phyloP scores from a whole-genome alignment of 495 filamentous ascomycete species.

The Neurospora sp. region DNA sequence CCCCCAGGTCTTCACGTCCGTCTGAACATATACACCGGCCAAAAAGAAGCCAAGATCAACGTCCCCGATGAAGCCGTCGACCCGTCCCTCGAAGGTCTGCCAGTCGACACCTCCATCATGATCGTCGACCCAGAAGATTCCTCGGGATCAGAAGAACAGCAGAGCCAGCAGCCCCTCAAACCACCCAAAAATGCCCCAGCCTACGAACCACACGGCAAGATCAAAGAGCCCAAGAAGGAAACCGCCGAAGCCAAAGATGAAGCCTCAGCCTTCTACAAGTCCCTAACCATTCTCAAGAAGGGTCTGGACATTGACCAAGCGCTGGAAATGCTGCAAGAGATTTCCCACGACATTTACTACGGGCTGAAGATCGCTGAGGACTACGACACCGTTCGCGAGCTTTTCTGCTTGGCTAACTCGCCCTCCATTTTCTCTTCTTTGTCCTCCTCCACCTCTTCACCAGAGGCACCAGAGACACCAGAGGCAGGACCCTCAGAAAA shows the following conservation, averaged over 20 bases:
- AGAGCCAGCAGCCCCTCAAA: slow-evolving; percentile 1
- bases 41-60: slow-evolving; percentile 53
- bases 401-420: slow-evolving; percentile 32
- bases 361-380: slow-evolving; percentile 51
- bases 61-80: slow-evolving; percentile 36
- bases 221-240: slow-evolving; percentile 34
- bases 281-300: slow-evolving; percentile 36
- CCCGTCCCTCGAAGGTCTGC: slow-evolving; percentile 32
- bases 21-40: slow-evolving; percentile 50
- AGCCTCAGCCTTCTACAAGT: slow-evolving; percentile 27
- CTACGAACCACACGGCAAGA: slow-evolving; percentile 41
- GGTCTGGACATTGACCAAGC: slow-evolving; percentile 25
- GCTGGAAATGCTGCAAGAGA: slow-evolving; percentile 44
- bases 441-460: no score
- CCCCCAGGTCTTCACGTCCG: slow-evolving; percentile 54
- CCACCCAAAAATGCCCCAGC: slow-evolving; percentile 30
- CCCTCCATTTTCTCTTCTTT: slow-evolving; percentile 5
- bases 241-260: slow-evolving; percentile 7
- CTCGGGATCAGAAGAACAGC: slow-evolving; percentile 14
- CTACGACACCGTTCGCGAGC: slow-evolving; percentile 29
- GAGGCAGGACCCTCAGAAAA: background rate
- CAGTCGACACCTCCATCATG: slow-evolving; percentile 37
- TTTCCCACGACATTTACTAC: slow-evolving; percentile 59
- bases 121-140: slow-evolving; percentile 29
- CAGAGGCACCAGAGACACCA: background rate